Conservation (phyloP, 805 yeast species). For the Komagataella ulmi region DNA sequence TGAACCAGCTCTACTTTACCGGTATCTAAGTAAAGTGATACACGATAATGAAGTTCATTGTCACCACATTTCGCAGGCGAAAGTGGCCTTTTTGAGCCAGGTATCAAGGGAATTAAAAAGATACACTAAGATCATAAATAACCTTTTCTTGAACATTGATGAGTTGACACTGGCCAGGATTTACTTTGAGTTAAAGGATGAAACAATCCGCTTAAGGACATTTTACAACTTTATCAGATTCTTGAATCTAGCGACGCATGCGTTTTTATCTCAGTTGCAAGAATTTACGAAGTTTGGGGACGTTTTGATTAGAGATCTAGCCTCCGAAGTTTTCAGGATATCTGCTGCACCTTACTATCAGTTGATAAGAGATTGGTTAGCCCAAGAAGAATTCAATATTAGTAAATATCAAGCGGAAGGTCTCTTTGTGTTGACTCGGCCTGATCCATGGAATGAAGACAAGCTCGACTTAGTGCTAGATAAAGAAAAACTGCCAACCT, state of each 20-base stretch:
- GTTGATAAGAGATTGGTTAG: slow-evolving; percentile 52
- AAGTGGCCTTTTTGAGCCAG: slow-evolving; percentile 43
- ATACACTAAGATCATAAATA: slow-evolving; percentile 24
- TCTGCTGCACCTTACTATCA: slow-evolving; percentile 48
- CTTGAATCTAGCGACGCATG: slow-evolving; percentile 28
- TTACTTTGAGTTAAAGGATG: slow-evolving; percentile 29
- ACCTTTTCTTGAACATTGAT: slow-evolving; percentile 14
- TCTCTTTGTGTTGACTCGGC: slow-evolving; percentile 32
- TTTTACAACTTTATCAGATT: slow-evolving; percentile 19
- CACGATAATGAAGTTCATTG: slow-evolving; percentile 12
- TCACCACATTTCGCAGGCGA: slow-evolving; percentile 31
- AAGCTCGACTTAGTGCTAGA: slow-evolving; percentile 1
- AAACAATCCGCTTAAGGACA: slow-evolving; percentile 44
- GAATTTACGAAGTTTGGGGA: slow-evolving; percentile 55
- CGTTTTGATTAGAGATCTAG: slow-evolving; percentile 25
- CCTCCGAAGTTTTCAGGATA: slow-evolving; percentile 28
- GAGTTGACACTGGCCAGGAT: slow-evolving; percentile 20
- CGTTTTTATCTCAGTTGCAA: slow-evolving; percentile 39
- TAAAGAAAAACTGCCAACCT: slow-evolving; percentile 27
- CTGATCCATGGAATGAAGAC: background rate
- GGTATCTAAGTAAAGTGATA: slow-evolving; percentile 22
- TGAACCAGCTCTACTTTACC: slow-evolving; percentile 64
- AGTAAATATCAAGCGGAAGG: slow-evolving; percentile 34
- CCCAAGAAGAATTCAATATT: slow-evolving; percentile 35
- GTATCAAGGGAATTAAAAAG: slow-evolving; percentile 22